Evolutionary conservation across 495 filamentous ascomycete genomes (phyloP), one percentile per base, ranked within the genome.

Genomic region (Recurvomyces mirabilis): DNA sequence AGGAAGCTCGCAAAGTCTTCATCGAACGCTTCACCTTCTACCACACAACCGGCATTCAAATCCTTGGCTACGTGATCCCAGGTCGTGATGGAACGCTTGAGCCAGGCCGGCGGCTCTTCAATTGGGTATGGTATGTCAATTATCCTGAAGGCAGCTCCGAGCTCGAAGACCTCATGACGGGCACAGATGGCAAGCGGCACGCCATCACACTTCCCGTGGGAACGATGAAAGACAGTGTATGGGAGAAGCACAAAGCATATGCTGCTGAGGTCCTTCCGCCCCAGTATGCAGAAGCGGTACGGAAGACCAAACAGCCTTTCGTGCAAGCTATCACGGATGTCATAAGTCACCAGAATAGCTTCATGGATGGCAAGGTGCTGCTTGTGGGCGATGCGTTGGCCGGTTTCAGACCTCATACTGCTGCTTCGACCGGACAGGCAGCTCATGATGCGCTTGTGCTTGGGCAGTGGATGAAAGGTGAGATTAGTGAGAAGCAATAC

Each of bases 91-190:
- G 72, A 2, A 63, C 62, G 4, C 59, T 73, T 9, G 60, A 68
- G 24, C 55, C 58, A 0, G 72, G 68, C 5, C 39, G 67, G 17
- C 62, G 72, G 2, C 64, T 71, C 4, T 63, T 75, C 37, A 79
- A 77, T 53, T 72, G 67, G 49, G 72, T 77, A 22, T 79, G 71
- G 59, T 79, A 77, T 52, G 61, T 58, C 45, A 75, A 76, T 44
- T 72, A 70, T 43, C 54, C 63, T 2, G 60, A 62, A 22, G 53
- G 38, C 36, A 40, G 22, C 13, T 20, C 30, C 2, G 51, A 49
- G 31, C 32, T 53, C 10, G 41, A 49, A 12, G 49, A 56, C 15
- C 38, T 58, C 17, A 52, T 58, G 52, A 50, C 44, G 11, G 55
- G 52, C 30, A 32, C 21, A 4, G 21, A 53, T 38, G 55, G 46